Conservation (phyloP, 345 rosid genomes). For the Cardamine resedifolia region DNA sequence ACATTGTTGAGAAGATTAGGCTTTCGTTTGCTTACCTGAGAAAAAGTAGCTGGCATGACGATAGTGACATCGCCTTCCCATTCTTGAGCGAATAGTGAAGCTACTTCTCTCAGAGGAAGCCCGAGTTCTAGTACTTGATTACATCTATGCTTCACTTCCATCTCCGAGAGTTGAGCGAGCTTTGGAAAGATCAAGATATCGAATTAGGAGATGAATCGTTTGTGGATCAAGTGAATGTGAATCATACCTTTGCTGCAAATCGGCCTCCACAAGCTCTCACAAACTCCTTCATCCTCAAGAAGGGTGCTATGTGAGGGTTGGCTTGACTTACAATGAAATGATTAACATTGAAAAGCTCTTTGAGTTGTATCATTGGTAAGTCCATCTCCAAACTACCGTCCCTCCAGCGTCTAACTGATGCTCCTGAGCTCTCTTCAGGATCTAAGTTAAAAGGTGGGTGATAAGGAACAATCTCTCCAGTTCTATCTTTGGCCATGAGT, state of each 20-base stretch:
- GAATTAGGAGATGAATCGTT: not conserved
- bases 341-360: conserved; percentile 94
- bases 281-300: conserved; percentile 77
- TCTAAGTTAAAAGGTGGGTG: conserved; percentile 87
- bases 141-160: conserved; percentile 97
- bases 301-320: conserved; percentile 90
- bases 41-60: conserved; percentile 90
- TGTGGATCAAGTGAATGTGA: not conserved
- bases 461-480: conserved; percentile 91
- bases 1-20: not conserved
- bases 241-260: conserved; percentile 88
- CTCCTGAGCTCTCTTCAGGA: conserved; percentile 63
- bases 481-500: conserved; percentile 97
- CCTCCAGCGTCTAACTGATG: conserved; percentile 80
- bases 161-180: conserved; percentile 86
- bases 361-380: conserved; percentile 94
- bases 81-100: conserved; percentile 91
- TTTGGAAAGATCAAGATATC: conserved; percentile 19
- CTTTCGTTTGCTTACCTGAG: conserved; percentile 61
- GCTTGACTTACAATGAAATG: conserved; percentile 98
- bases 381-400: conserved; percentile 99
- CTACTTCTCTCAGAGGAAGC: conserved; percentile 81
- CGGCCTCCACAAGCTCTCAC: conserved; percentile 87
- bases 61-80: conserved; percentile 99
- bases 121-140: conserved; percentile 83